Percentiles rank a stretch among this genome's conserved stretches.
Conservation (phyloP, 1,284 basidiomycete species). For the Rhodotorula sp. region DNA sequence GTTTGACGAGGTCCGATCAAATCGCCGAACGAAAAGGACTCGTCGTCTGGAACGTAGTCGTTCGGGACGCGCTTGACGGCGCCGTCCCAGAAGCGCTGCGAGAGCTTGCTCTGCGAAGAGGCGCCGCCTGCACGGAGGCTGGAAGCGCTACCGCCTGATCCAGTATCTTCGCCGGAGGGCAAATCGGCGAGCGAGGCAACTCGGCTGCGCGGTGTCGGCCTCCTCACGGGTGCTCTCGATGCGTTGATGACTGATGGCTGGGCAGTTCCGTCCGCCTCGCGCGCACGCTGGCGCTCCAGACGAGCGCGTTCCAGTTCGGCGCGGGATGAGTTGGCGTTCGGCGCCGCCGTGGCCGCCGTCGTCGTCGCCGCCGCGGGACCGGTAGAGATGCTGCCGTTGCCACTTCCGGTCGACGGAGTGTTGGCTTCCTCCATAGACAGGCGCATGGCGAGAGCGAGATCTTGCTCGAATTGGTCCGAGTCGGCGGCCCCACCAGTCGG, state of each 20-base stretch:
- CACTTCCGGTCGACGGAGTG: not conserved
- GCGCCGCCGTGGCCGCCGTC: not conserved
- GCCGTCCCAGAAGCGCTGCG: constrained; percentile 28
- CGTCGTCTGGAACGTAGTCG: constrained; percentile 7
- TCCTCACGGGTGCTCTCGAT: too few relatives aligned
- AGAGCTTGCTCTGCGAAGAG: not conserved
- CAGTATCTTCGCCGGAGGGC: too few relatives aligned
- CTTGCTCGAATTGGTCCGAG: constrained; percentile 1
- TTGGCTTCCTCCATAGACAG: not conserved
- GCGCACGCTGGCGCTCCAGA: constrained; percentile 21
- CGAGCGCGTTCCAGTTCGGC: constrained; percentile 29
- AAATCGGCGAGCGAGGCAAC: constrained; percentile 27
- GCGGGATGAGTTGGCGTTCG: not conserved
- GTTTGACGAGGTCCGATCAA: constrained; percentile 18
- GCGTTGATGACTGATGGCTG: not conserved
- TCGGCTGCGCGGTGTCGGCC: not conserved
- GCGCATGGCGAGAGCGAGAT: constrained; percentile 12
- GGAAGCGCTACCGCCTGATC: not conserved
- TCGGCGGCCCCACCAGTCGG: not conserved
- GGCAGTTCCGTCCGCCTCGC: not conserved
- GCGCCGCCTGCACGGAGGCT: not conserved
- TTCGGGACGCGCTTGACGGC: constrained; percentile 27
- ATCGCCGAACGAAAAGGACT: constrained; percentile 25
- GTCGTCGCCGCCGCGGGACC: not conserved
- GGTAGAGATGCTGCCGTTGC: too few relatives aligned